Evolutionary conservation across 352 stramenopile species (phyloP), one percentile per base, ranked within the genome.

Genomic region (Thalassiosira mediterranea): DNA sequence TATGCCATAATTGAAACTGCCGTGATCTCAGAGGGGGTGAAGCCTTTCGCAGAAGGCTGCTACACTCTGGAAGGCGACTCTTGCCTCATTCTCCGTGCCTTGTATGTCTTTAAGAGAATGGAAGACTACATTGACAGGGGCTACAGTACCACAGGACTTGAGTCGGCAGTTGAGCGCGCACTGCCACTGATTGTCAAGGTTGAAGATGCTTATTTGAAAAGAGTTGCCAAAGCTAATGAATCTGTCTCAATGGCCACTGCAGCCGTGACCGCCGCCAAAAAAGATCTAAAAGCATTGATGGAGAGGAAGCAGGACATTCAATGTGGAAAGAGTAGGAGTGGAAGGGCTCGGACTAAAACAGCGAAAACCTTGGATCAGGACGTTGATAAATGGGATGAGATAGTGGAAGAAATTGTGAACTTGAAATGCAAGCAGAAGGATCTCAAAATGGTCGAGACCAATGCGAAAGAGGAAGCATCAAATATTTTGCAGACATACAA

Each of bases 31-130:
- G 52, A 48, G 8, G 52, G 52, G 8, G n/a, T 40, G 28, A 60
- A 60, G 17, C n/a, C n/a, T 5, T 60, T 60, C 42, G 28, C 17
- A 17, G 52, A 60, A 25, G 52, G 28, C 57, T 60, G 52, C 23
- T 60, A 60, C 52, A 48, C 52, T 46, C 21, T 60, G 8, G 52
- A 60, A n/a, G 52, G 52, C n/a, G 52, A 60, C 52, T n/a, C 13
- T 60, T 17, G 17, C 7, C 52, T 60, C 17, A 21, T 60, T 46
- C 17, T 60, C 5, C 13, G n/a, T 46, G 8, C 52, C 5, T 37
- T 26, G 13, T 17, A 8, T 5, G 52, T 60, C 4, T 49, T 60
- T 46, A 8, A 60, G 10, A 5, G 52, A 23, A 21, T 60, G 26
- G 52, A 60, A 23, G 8, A 48, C n/a, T 49, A 46, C 34, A 51